Evolutionary conservation across 305 asterid genomes (phyloP).

Genomic region (Rubia peregrina): DNA sequence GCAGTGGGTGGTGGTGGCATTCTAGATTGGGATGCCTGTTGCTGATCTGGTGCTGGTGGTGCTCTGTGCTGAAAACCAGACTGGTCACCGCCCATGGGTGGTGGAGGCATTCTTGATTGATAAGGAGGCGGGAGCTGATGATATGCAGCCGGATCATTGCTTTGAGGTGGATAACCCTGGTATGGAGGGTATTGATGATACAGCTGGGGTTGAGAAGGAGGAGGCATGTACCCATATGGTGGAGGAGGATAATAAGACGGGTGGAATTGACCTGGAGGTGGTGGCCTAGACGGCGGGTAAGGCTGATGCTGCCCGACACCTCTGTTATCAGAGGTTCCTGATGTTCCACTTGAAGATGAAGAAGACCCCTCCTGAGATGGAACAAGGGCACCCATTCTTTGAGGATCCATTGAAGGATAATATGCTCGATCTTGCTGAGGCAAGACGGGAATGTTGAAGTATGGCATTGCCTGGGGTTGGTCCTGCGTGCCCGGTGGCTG

Average conservation of each 20-base stretch:
- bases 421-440: slow-evolving; percentile 71
- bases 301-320: slow-evolving; percentile 42
- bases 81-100: slow-evolving; percentile 9
- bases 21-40: slow-evolving; percentile 7
- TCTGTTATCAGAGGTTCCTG: slow-evolving; percentile 37
- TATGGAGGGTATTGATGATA: slow-evolving; percentile 51
- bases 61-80: slow-evolving; percentile 13
- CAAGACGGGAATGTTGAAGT: slow-evolving; percentile 78
- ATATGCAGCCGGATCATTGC: slow-evolving; percentile 31
- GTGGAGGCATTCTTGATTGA: slow-evolving; percentile 21
- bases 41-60: slow-evolving; percentile 13
- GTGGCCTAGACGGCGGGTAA: slow-evolving; percentile 41
- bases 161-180: slow-evolving; percentile 44
- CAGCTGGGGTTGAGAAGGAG: slow-evolving; percentile 35
- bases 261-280: slow-evolving; percentile 68
- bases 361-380: slow-evolving; percentile 69
- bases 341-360: slow-evolving; percentile 47
- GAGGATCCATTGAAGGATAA: slow-evolving; percentile 98
- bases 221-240: slow-evolving; percentile 59
- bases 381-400: slow-evolving; percentile 82
- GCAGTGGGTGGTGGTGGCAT: neutral
- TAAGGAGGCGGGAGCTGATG: slow-evolving; percentile 25
- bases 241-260: slow-evolving; percentile 56
- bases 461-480: slow-evolving; percentile 61
- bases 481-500: slow-evolving; percentile 50